phyloP scores from a whole-genome alignment of 257 asterid genomes.

The Anisodus acutangulus region DNA sequence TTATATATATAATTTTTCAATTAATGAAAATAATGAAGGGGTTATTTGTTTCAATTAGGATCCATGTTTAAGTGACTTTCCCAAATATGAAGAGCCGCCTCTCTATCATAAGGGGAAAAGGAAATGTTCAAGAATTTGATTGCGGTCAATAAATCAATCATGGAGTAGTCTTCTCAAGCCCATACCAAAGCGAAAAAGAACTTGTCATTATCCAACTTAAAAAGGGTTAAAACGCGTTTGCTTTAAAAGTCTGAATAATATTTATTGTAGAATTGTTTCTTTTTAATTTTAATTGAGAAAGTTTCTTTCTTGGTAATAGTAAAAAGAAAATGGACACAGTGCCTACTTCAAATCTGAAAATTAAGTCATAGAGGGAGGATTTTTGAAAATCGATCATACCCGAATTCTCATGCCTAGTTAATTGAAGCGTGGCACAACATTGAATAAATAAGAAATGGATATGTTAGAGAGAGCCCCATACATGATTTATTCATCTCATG shows the following conservation, averaged over 20 bases:
- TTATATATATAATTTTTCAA: no score
- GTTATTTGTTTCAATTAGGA: not conserved
- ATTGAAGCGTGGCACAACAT: no score
- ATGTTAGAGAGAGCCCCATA: no score
- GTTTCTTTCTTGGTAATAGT: not conserved
- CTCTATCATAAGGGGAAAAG: not conserved
- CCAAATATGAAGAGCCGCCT: conserved; percentile 9
- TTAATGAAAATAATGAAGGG: no score
- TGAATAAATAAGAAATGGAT: no score
- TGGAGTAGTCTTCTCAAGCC: conserved; percentile 24
- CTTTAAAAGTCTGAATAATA: not conserved
- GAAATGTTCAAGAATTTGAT: conserved; percentile 15
- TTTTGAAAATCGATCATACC: no score
- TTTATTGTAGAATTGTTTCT: not conserved
- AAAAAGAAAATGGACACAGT: no score
- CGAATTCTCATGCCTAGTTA: no score
- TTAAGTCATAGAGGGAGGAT: no score
- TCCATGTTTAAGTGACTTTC: not conserved
- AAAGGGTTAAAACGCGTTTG: not conserved
- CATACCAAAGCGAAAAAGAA: not conserved
- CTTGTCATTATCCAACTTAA: not conserved
- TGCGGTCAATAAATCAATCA: conserved; percentile 6
- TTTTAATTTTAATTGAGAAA: no score
- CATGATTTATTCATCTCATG: no score
- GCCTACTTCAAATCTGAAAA: no score